phyloP scores from a whole-genome alignment of 495 filamentous ascomycete species.

The Aspergillus biplanus region DNA sequence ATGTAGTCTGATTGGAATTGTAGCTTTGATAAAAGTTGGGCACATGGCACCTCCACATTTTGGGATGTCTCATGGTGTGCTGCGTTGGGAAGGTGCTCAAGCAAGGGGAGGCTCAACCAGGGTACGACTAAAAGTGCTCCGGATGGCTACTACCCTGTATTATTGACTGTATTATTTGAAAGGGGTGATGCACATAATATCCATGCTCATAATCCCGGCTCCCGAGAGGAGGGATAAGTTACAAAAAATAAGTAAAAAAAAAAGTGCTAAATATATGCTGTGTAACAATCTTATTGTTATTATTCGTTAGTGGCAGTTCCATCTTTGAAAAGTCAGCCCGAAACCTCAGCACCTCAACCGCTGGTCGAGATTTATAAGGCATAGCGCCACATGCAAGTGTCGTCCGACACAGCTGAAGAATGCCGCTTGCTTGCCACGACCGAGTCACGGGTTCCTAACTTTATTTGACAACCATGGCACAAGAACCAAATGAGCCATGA shows the following conservation, averaged over 20 bases:
- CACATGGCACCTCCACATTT: neutral
- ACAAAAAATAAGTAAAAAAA: neutral
- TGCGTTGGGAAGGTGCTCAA: constrained; percentile 4
- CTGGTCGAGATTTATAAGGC: neutral
- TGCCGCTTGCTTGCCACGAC: neutral
- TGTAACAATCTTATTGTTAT: neutral
- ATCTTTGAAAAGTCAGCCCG: neutral
- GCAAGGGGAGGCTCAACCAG: neutral
- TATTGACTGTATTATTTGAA: neutral
- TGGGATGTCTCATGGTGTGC: neutral
- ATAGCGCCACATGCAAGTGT: neutral
- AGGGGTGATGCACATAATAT: no score
- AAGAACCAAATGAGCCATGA: neutral
- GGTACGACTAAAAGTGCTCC: neutral
- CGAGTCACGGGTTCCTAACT: neutral
- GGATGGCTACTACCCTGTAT: neutral
- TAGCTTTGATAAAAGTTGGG: neutral
- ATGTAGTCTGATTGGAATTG: neutral
- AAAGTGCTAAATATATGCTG: neutral
- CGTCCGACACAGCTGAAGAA: neutral
- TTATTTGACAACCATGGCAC: neutral
- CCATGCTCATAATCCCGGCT: no score
- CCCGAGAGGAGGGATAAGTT: no score
- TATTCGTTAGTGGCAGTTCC: neutral
- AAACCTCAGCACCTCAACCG: neutral